Evolutionary conservation across 73 alveolate species (phyloP).

Genomic region (Symbiodinium natans): DNA sequence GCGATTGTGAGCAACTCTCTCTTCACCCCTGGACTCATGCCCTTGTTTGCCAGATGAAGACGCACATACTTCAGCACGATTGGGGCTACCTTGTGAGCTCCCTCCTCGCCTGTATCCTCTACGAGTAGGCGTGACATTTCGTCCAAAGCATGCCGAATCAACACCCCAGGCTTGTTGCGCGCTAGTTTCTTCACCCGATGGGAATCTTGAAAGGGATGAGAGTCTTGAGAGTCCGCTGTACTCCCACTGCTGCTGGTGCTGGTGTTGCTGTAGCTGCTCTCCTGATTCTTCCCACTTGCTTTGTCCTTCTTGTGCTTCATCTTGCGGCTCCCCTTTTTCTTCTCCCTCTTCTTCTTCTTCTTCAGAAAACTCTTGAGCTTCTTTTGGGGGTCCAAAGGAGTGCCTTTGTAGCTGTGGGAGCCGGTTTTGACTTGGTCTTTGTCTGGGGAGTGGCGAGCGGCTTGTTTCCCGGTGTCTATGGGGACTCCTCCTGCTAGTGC

Average conservation of each 20-base stretch:
- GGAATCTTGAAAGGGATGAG: background rate
- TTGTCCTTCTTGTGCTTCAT: background rate
- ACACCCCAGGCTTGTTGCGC: background rate
- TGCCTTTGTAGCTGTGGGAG: background rate
- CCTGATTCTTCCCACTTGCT: background rate
- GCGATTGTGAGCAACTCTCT: background rate
- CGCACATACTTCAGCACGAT: background rate
- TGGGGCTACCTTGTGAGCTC: background rate
- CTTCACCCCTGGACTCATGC: background rate
- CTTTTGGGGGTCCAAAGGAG: background rate
- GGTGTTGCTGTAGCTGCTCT: background rate
- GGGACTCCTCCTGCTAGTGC: background rate
- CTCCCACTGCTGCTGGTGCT: background rate
- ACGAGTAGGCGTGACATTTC: background rate
- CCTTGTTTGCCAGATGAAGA: background rate
- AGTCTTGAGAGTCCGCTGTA: background rate
- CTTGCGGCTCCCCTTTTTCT: background rate
- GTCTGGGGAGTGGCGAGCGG: background rate
- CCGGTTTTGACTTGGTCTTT: background rate
- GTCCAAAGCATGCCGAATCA: background rate
- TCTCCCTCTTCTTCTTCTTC: background rate
- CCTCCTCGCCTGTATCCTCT: background rate
- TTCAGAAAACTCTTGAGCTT: background rate
- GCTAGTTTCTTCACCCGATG: background rate
- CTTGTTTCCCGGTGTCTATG: background rate